Percentiles rank a stretch among this genome's conserved stretches.
phyloP scores from a whole-genome alignment of 1,284 basidiomycete genomes.

The Vanrija sp. region DNA sequence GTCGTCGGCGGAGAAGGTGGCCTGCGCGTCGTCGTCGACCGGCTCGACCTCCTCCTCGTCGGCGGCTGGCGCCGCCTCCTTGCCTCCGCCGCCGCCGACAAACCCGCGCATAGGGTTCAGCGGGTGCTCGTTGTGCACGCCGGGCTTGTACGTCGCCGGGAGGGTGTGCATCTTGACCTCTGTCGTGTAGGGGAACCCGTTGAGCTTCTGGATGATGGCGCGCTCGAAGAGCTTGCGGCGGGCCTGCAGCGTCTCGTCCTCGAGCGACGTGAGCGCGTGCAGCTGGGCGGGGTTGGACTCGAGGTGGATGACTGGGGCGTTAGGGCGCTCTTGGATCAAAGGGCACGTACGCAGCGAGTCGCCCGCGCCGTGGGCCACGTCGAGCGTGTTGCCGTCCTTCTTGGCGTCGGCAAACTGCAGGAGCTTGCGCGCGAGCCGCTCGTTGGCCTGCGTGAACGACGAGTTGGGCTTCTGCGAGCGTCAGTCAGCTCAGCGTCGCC shows the following conservation, averaged over 20 bases:
- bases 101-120: conserved; percentile 40
- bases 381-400: conserved; percentile 53
- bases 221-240: neutral
- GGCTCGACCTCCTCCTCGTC: neutral
- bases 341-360: conserved; percentile 58
- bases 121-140: conserved; percentile 34
- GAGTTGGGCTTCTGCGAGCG: conserved; percentile 6
- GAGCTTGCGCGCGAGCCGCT: conserved; percentile 59
- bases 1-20: too few relatives aligned
- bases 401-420: conserved; percentile 52
- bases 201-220: conserved; percentile 14
- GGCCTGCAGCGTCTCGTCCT: conserved; percentile 55
- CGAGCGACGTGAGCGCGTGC: conserved; percentile 61
- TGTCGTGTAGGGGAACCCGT: conserved; percentile 13
- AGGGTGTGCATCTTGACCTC: conserved; percentile 4
- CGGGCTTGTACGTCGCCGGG: conserved; percentile 22
- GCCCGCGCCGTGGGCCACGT: conserved; percentile 68
- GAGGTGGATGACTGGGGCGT: conserved; percentile 47
- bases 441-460: conserved; percentile 59
- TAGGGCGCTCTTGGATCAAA: conserved; percentile 18
- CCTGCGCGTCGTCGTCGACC: neutral
- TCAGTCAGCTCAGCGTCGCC: neutral
- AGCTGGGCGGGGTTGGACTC: conserved; percentile 49
- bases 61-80: neutral
- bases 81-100: conserved; percentile 19